These are phyloP conservation scores for Phytopythium oedochilum DNA, from an alignment of 352 stramenopile genomes.

Conservation along the genomic window DNA sequence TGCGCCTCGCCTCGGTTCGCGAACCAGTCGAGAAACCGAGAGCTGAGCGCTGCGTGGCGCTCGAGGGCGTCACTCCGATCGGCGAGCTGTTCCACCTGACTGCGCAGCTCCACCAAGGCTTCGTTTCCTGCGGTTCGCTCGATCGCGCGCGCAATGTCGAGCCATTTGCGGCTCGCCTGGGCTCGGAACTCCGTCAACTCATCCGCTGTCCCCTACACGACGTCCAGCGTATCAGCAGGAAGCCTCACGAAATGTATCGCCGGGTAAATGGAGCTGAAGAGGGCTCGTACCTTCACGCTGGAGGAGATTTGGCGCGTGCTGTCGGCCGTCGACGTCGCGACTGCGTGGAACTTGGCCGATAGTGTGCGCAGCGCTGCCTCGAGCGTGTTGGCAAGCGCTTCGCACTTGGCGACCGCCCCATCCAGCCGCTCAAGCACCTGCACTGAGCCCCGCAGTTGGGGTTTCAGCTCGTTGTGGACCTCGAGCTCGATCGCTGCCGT, in stretches of 20 bases:
- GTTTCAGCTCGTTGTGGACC: neutral
- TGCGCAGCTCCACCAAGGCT: slow-evolving; percentile 8
- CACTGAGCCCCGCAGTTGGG: neutral
- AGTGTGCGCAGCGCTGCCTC: slow-evolving; percentile 24
- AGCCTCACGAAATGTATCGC: neutral
- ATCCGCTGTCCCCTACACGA: neutral
- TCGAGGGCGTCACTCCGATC: slow-evolving; percentile 24
- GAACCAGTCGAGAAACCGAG: slow-evolving; percentile 77
- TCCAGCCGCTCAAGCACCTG: slow-evolving; percentile 16
- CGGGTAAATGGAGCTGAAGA: neutral
- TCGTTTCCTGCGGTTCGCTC: neutral
- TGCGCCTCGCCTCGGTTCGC: slow-evolving; percentile 57
- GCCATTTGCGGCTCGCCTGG: neutral
- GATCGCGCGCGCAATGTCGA: neutral
- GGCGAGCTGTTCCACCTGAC: slow-evolving; percentile 6
- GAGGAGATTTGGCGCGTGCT: neutral
- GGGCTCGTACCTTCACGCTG: neutral
- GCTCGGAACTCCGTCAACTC: neutral
- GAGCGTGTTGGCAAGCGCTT: slow-evolving; percentile 12
- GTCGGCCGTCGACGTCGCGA: slow-evolving; percentile 1
- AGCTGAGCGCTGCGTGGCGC: slow-evolving; percentile 42
- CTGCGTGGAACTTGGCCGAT: slow-evolving; percentile 32
- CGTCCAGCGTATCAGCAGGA: neutral
- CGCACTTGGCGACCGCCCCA: slow-evolving; percentile 7
- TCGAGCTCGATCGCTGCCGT: neutral